A percentile compares a stretch with the other conserved stretches of the same genome.
These are phyloP conservation scores for Ganoderma boninense DNA, from an alignment of 1,284 basidiomycete species.

Conservation along the genomic window DNA sequence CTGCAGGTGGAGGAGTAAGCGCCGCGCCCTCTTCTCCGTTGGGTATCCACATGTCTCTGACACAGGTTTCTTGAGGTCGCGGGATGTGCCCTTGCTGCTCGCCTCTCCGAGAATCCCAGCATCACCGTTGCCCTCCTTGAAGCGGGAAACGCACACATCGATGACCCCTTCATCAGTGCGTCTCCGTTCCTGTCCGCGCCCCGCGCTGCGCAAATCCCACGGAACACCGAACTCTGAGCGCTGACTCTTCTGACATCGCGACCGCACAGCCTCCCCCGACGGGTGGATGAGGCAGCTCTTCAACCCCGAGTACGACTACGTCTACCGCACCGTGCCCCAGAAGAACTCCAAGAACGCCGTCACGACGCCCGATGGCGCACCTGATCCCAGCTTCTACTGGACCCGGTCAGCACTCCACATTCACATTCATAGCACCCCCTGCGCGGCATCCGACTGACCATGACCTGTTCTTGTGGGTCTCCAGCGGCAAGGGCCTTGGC, in stretches of 20 bases:
- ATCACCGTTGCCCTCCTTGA: constrained; percentile 30
- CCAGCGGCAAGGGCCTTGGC: constrained; percentile 32
- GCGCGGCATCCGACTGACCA: not conserved
- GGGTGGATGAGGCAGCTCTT: constrained; percentile 26
- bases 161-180: constrained; percentile 28
- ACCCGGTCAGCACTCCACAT: constrained; percentile 1
- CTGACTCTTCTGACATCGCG: not conserved
- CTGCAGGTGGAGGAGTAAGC: constrained; percentile 1
- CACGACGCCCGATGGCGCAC: constrained; percentile 8
- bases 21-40: not conserved
- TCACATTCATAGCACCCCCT: not conserved
- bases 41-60: not conserved
- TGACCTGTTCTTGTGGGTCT: not conserved
- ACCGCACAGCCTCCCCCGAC: constrained; percentile 15
- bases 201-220: too few species aligned
- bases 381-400: constrained; percentile 21
- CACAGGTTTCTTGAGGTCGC: constrained; percentile 6
- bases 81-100: constrained; percentile 24
- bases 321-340: constrained; percentile 26
- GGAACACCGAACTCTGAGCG: not conserved
- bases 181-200: not conserved
- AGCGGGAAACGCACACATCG: constrained; percentile 28
- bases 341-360: constrained; percentile 4
- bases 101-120: constrained; percentile 26
- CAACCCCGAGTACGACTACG: constrained; percentile 32